These are phyloP conservation scores for Pichiaceae sp. DNA, from an alignment of 1,139 yeast species.

Conservation along the genomic window DNA sequence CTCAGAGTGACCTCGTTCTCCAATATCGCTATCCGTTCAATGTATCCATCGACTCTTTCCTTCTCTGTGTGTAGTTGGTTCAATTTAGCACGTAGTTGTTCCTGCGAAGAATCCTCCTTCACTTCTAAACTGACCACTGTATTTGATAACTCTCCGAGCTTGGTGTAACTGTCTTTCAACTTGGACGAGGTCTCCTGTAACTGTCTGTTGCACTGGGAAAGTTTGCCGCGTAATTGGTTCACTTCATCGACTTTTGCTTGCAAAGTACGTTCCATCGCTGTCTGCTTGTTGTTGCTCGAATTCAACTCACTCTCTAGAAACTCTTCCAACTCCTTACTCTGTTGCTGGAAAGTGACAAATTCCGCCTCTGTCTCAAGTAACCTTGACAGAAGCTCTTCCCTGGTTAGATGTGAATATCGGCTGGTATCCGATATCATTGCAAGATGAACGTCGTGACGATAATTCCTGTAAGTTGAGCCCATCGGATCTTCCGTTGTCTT, in stretches of 20 bases:
- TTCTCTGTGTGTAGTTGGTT: slow-evolving; percentile 5
- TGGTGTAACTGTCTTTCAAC: not conserved
- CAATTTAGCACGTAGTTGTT: slow-evolving; percentile 12
- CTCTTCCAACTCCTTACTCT: slow-evolving; percentile 20
- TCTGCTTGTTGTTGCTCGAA: not conserved
- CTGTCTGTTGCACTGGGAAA: not conserved
- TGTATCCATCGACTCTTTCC: slow-evolving; percentile 12
- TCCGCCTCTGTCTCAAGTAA: slow-evolving; percentile 15
- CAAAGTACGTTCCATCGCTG: not conserved
- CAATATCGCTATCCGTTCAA: slow-evolving; percentile 17
- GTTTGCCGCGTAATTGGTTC: slow-evolving; percentile 1
- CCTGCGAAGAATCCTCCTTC: slow-evolving; percentile 17
- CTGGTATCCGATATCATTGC: no score
- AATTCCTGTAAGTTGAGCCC: no score
- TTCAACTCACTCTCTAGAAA: slow-evolving; percentile 17
- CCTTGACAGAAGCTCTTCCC: slow-evolving; percentile 13
- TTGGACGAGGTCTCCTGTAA: slow-evolving; percentile 5
- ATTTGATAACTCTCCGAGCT: slow-evolving; percentile 2
- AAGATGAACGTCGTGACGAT: no score
- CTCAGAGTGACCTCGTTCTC: slow-evolving; percentile 13
- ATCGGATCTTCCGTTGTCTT: no score
- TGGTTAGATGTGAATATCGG: slow-evolving; percentile 4
- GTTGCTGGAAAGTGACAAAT: slow-evolving; percentile 12
- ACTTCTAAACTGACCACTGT: slow-evolving; percentile 15
- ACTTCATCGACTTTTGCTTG: slow-evolving; percentile 4